These are phyloP conservation scores for Botrytis galanthina DNA, from an alignment of 2,329 filamentous ascomycete genomes.

Conservation along the genomic window DNA sequence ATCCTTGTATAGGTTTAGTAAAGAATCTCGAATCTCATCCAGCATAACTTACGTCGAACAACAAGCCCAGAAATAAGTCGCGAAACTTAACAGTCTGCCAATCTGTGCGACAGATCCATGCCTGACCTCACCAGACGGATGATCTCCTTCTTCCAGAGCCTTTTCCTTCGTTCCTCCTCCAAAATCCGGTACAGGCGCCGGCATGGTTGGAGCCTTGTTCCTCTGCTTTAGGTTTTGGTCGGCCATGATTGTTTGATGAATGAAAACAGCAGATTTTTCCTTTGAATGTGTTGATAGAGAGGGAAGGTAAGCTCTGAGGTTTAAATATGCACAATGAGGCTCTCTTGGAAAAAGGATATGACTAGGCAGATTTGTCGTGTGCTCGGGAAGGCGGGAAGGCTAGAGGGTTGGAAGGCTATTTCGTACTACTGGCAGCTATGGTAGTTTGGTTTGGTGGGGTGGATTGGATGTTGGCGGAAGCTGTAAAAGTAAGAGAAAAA, in stretches of 20 bases:
- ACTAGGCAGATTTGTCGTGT: conserved; percentile 15
- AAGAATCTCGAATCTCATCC: background rate
- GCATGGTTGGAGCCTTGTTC: conserved; percentile 23
- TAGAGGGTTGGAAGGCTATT: background rate
- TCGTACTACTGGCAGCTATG: conserved; percentile 1
- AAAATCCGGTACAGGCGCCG: conserved; percentile 19
- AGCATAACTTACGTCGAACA: conserved; percentile 35
- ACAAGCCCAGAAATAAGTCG: conserved; percentile 34
- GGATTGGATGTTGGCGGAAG: background rate
- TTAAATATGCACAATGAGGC: background rate
- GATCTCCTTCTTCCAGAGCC: conserved; percentile 29
- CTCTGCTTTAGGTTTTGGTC: conserved; percentile 33
- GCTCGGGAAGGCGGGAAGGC: conserved; percentile 5
- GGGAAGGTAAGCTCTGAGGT: background rate
- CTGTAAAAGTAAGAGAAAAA: background rate
- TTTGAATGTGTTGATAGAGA: background rate
- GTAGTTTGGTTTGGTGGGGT: conserved; percentile 1
- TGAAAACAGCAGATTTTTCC: background rate
- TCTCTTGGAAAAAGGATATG: background rate
- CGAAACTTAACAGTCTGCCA: conserved; percentile 32
- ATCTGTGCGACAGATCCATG: conserved; percentile 35
- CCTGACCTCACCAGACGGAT: conserved; percentile 39
- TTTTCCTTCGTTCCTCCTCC: conserved; percentile 24
- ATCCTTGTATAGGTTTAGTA: conserved; percentile 48
- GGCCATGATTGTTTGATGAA: conserved; percentile 27